These are phyloP conservation scores for Neofusicoccum umdonicola DNA, from an alignment of 2,329 filamentous ascomycete genomes.

Conservation along the genomic window DNA sequence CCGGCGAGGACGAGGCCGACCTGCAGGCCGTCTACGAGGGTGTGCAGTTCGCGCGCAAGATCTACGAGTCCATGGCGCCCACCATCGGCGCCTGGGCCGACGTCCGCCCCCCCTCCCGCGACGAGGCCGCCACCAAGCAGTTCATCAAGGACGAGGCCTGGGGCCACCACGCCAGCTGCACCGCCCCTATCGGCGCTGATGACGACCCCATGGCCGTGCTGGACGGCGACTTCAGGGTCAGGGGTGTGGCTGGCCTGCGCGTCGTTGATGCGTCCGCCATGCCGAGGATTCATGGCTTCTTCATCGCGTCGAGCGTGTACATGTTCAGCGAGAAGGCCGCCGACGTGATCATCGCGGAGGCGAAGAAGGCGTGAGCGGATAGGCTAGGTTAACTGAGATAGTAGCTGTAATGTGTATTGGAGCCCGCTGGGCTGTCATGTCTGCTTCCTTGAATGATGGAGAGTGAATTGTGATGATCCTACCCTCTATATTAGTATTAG, in stretches of 20 bases:
- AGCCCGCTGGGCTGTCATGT: too few relatives aligned
- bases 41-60: slow-evolving; percentile 51
- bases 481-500: too few relatives aligned
- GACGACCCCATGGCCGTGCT: slow-evolving; percentile 56
- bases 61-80: slow-evolving; percentile 27
- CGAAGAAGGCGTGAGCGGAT: neutral
- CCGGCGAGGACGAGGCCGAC: slow-evolving; percentile 47
- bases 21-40: slow-evolving; percentile 55
- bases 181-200: slow-evolving; percentile 55
- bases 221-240: slow-evolving; percentile 57
- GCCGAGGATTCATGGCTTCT: slow-evolving; percentile 56
- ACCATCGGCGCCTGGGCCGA: slow-evolving; percentile 43
- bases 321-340: slow-evolving; percentile 62
- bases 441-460: too few relatives aligned
- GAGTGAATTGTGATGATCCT: too few relatives aligned
- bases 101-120: slow-evolving; percentile 36
- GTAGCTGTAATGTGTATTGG: too few relatives aligned
- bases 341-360: slow-evolving; percentile 36
- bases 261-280: slow-evolving; percentile 64
- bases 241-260: slow-evolving; percentile 54
- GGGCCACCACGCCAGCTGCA: slow-evolving; percentile 58
- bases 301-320: slow-evolving; percentile 52
- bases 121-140: slow-evolving; percentile 39
- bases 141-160: slow-evolving; percentile 28
- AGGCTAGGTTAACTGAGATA: too few relatives aligned